Conservation (phyloP, 305 asterid genomes). For the Fraxinus sp. region DNA sequence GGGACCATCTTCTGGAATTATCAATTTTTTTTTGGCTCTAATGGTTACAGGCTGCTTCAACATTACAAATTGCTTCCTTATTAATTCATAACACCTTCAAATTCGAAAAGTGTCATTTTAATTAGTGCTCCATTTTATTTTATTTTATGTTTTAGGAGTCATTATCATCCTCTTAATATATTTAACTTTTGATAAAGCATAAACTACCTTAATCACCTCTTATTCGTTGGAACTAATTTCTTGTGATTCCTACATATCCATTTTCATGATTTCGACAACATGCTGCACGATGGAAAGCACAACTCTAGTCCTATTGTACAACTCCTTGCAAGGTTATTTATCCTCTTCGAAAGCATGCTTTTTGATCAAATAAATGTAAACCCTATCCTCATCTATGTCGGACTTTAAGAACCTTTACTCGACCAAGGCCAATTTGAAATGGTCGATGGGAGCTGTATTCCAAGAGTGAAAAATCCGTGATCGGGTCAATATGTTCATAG, state of each 20-base stretch:
- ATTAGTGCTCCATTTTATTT: background rate
- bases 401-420: background rate
- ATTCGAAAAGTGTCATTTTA: background rate
- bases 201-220: background rate
- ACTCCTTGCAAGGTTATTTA: background rate
- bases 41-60: background rate
- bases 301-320: background rate
- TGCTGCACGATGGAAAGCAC: background rate
- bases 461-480: background rate
- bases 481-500: too few species aligned
- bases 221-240: too few species aligned
- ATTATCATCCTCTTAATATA: background rate
- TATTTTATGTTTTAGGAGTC: background rate
- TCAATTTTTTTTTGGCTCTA: background rate
- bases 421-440: background rate
- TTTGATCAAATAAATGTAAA: background rate
- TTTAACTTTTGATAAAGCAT: background rate
- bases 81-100: background rate
- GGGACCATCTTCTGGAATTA: slow-evolving; percentile 47
- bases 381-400: background rate
- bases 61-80: background rate
- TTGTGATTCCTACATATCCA: background rate
- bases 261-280: background rate
- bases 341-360: background rate
- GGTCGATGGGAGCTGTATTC: background rate